phyloP scores from a whole-genome alignment of 2,329 filamentous ascomycete genomes.

The Talaromyces islandicus region DNA sequence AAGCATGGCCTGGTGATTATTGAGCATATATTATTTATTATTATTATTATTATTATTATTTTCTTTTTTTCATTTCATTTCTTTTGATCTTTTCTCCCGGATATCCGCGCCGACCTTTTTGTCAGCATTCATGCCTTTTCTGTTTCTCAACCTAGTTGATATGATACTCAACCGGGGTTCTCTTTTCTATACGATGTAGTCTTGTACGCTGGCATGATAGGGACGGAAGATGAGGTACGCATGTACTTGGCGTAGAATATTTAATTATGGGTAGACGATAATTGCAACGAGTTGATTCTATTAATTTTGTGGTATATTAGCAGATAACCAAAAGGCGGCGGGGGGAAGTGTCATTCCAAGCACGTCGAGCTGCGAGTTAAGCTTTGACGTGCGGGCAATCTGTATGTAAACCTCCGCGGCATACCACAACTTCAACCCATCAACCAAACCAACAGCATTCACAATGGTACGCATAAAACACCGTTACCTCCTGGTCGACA shows the following conservation, averaged over 20 bases:
- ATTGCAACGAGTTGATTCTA: not conserved
- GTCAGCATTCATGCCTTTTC: conserved; percentile 10
- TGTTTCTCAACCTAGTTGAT: not conserved
- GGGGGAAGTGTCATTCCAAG: not conserved
- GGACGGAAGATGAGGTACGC: conserved; percentile 8
- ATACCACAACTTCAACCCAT: not conserved
- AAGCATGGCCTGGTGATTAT: conserved; percentile 27
- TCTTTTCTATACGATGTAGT: conserved; percentile 6
- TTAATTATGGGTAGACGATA: conserved; percentile 11
- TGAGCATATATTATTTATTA: conserved; percentile 20
- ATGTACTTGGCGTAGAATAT: conserved; percentile 11
- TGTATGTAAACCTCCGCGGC: not conserved
- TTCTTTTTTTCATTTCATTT: too few species aligned
- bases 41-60: too few species aligned
- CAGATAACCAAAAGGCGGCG: not conserved
- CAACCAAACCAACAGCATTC: not conserved
- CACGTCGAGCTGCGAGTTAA: not conserved
- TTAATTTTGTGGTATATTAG: not conserved
- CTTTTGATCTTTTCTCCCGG: conserved; percentile 7
- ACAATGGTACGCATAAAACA: conserved; percentile 88
- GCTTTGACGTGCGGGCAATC: not conserved
- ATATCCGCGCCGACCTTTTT: conserved; percentile 8
- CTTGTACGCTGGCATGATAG: conserved; percentile 7
- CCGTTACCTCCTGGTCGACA: conserved; percentile 90
- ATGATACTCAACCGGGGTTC: not conserved